Percentiles rank a stretch among this genome's conserved stretches.
Conservation (phyloP, 768 basidiomycete species). For the Macrolepiota dolichaula region DNA sequence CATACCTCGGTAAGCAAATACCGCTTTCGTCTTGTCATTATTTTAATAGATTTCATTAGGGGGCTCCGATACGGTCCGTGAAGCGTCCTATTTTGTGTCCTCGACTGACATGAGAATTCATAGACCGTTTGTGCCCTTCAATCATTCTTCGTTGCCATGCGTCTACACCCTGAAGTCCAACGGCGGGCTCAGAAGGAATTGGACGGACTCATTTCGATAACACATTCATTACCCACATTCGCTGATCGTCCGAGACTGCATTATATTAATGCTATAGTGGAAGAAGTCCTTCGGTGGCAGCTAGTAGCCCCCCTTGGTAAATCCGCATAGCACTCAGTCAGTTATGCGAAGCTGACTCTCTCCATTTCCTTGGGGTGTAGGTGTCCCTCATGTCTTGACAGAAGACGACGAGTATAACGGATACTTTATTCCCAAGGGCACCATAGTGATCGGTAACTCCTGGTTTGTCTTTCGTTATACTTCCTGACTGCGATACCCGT, state of each 20-base stretch:
- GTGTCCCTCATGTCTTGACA: conserved; percentile 25
- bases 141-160: conserved; percentile 36
- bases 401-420: conserved; percentile 35
- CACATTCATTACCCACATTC: conserved; percentile 29
- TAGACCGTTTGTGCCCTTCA: conserved; percentile 26
- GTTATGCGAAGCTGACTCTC: no score
- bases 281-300: conserved; percentile 24
- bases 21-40: background rate
- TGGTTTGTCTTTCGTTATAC: conserved; percentile 24
- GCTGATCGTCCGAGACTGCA: conserved; percentile 28
- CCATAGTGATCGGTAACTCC: conserved; percentile 35
- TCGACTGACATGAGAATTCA: background rate
- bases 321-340: no score
- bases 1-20: conserved; percentile 27
- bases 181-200: conserved; percentile 36
- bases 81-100: background rate
- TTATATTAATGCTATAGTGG: conserved; percentile 31
- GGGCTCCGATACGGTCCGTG: conserved; percentile 34
- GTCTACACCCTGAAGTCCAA: conserved; percentile 31
- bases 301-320: conserved; percentile 16
- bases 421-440: conserved; percentile 35
- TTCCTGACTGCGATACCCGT: background rate
- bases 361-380: conserved; percentile 11
- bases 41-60: conserved; percentile 16
- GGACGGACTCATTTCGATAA: conserved; percentile 30